Conservation (phyloP, 768 basidiomycete species). For the Boletales sp. region DNA sequence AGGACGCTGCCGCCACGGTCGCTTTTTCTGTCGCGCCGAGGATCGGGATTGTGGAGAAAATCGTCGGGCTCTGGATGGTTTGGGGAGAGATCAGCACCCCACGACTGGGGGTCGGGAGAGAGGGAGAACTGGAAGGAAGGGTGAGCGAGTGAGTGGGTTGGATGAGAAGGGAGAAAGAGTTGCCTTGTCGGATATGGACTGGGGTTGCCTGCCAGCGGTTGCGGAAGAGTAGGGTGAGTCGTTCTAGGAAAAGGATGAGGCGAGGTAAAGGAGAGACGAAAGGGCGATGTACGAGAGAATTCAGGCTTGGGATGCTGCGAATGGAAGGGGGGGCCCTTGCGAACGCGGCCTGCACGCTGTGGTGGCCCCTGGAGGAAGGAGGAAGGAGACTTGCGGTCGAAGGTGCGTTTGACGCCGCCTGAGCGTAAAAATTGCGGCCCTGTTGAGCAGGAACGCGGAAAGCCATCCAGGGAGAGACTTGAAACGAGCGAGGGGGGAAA, state of each 20-base stretch:
- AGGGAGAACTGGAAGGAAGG: conserved; percentile 55
- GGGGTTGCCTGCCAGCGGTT: conserved; percentile 28
- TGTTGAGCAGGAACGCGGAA: conserved; percentile 34
- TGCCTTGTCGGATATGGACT: conserved; percentile 61
- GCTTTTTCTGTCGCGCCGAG: conserved; percentile 53
- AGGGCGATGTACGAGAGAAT: conserved; percentile 37
- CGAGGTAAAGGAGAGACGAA: neutral
- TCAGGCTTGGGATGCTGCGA: conserved; percentile 36
- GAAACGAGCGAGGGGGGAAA: conserved; percentile 16
- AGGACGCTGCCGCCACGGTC: conserved; percentile 57
- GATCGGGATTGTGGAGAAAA: conserved; percentile 71
- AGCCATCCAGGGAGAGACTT: conserved; percentile 13
- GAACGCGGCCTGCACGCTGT: conserved; percentile 42
- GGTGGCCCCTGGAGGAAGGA: conserved; percentile 27
- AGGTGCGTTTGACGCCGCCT: conserved; percentile 38
- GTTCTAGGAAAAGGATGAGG: conserved; percentile 23
- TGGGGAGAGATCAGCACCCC: conserved; percentile 66
- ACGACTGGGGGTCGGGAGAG: conserved; percentile 66
- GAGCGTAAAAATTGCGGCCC: conserved; percentile 37
- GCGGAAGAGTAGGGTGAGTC: conserved; percentile 40
- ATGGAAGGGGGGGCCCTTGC: conserved; percentile 36
- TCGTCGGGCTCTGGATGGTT: conserved; percentile 61
- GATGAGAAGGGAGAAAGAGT: conserved; percentile 1
- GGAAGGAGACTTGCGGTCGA: conserved; percentile 54
- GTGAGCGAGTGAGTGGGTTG: conserved; percentile 1